Conservation (phyloP, 257 asterid species). For the Gentiana straminea region DNA sequence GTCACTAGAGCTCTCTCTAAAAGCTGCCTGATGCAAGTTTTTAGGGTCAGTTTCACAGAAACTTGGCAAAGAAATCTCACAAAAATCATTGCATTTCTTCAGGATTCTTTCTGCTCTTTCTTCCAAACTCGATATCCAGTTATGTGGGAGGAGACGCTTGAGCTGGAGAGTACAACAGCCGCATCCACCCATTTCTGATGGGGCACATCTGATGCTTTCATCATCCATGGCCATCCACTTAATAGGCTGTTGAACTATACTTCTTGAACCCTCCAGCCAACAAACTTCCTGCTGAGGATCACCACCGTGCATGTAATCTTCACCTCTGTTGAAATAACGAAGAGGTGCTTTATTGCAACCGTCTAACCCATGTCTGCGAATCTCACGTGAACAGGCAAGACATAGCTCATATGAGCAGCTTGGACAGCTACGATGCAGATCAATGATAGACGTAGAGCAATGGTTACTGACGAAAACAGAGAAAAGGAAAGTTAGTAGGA, state of each 20-base stretch:
- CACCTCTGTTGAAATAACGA: conserved; percentile 36
- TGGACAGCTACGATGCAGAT: conserved; percentile 91
- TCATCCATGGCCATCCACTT: conserved; percentile 30
- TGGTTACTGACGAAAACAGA: conserved; percentile 47
- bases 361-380: conserved; percentile 37
- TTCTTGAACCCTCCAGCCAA: conserved; percentile 13
- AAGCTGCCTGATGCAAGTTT: conserved; percentile 31
- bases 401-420: conserved; percentile 80
- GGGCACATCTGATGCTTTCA: conserved; percentile 50
- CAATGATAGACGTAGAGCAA: conserved; percentile 90
- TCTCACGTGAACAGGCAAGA: conserved; percentile 61
- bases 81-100: conserved; percentile 13
- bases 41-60: conserved; percentile 15
- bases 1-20: conserved; percentile 35
- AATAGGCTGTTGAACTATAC: conserved; percentile 18
- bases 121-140: conserved; percentile 52
- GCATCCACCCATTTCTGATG: conserved; percentile 75
- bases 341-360: conserved; percentile 15
- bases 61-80: conserved; percentile 15
- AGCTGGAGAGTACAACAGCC: conserved; percentile 57
- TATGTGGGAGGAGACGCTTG: conserved; percentile 60
- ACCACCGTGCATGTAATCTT: conserved; percentile 81
- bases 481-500: conserved; percentile 5
- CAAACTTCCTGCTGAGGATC: conserved; percentile 34
- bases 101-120: conserved; percentile 30